Percentiles rank a stretch among this genome's conserved stretches.
These are phyloP conservation scores for Suzukiozyma palmioleophila DNA, from an alignment of 1,139 yeast genomes.

Conservation along the genomic window DNA sequence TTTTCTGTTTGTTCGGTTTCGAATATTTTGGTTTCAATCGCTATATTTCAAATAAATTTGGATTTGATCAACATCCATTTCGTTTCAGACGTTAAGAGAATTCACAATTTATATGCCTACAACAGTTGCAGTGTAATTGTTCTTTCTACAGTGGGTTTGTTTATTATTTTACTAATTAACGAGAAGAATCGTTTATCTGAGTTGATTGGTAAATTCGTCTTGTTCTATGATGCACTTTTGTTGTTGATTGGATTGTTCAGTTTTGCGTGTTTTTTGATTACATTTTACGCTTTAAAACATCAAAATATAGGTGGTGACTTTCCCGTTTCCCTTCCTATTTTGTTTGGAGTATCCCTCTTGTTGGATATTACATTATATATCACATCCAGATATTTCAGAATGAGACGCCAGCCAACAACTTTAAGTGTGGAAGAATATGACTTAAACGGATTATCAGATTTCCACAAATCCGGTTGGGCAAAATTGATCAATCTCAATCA, in stretches of 20 bases:
- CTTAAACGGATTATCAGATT: slow-evolving; percentile 18
- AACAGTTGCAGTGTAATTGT: slow-evolving; percentile 12
- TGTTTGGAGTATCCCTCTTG: slow-evolving; percentile 11
- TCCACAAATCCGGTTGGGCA: slow-evolving; percentile 34
- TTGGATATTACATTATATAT: slow-evolving; percentile 9
- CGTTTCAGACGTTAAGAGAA: slow-evolving; percentile 8
- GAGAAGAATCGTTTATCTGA: slow-evolving; percentile 14
- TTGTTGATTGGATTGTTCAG: slow-evolving; percentile 4
- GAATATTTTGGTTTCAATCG: slow-evolving; percentile 13
- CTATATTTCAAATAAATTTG: slow-evolving; percentile 13
- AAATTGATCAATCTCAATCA: slow-evolving; percentile 30
- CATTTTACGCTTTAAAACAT: not conserved
- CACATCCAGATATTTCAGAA: slow-evolving; percentile 13
- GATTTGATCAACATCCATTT: slow-evolving; percentile 7
- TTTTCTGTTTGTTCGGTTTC: slow-evolving; percentile 11
- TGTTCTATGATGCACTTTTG: slow-evolving; percentile 8
- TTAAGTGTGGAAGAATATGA: slow-evolving; percentile 32
- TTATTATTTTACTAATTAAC: slow-evolving; percentile 10
- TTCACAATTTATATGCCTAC: slow-evolving; percentile 14
- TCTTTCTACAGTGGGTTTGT: slow-evolving; percentile 12
- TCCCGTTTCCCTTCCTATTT: slow-evolving; percentile 11
- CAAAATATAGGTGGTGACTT: slow-evolving; percentile 6
- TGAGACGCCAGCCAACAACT: slow-evolving; percentile 11
- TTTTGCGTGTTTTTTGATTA: slow-evolving; percentile 7
- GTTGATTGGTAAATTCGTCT: slow-evolving; percentile 12